Percentiles rank a stretch among this genome's conserved stretches.
These are phyloP conservation scores for Daldinia decipiens DNA, from an alignment of 495 filamentous ascomycete genomes.

Conservation along the genomic window DNA sequence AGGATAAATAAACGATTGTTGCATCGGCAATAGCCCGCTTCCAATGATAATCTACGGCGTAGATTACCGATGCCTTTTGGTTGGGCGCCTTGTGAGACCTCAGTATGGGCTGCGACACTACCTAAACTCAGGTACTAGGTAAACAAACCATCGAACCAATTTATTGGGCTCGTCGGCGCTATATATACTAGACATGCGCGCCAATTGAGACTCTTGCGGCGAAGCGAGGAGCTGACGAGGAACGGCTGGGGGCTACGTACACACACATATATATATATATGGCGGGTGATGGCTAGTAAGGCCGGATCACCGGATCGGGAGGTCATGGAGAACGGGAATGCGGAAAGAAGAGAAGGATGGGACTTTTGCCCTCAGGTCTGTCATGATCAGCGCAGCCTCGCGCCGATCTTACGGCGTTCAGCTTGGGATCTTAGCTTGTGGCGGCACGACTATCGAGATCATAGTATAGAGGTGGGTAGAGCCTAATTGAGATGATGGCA, in stretches of 20 bases:
- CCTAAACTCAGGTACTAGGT: background rate
- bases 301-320: conserved; percentile 8
- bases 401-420: conserved; percentile 12
- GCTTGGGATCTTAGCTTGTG: conserved; percentile 1
- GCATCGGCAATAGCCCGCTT: conserved; percentile 40
- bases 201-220: conserved; percentile 4
- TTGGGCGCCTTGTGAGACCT: conserved; percentile 35
- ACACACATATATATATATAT: too few species aligned
- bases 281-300: background rate
- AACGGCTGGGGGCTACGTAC: too few species aligned
- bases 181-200: background rate
- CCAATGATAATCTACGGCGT: conserved; percentile 27
- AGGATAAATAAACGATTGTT: conserved; percentile 34
- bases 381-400: conserved; percentile 25
- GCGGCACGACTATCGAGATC: background rate
- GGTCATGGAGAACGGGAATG: conserved; percentile 10
- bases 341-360: background rate
- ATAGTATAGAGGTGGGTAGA: background rate
- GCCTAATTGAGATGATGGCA: conserved; percentile 9
- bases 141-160: conserved; percentile 5
- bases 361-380: conserved; percentile 23
- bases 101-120: background rate
- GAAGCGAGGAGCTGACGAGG: background rate
- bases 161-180: background rate
- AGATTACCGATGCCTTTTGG: conserved; percentile 25